Conservation (phyloP, 441 rosid species). For the Arabidopsis lyrata region DNA sequence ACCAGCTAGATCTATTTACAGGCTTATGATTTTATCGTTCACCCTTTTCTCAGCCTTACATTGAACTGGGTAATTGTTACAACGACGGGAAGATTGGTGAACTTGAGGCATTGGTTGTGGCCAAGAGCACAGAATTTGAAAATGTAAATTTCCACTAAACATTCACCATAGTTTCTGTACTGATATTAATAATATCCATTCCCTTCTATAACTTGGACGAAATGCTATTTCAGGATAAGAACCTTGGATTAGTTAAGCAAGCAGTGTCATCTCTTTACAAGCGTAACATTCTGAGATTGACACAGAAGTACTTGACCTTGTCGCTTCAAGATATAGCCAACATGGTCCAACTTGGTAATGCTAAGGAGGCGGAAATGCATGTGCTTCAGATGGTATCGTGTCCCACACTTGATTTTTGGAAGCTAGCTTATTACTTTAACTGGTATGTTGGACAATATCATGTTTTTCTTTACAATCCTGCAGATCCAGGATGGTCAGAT, state of each 20-base stretch:
- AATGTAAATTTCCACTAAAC: constrained; percentile 53
- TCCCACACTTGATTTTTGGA: constrained; percentile 8
- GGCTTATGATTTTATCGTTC: constrained; percentile 33
- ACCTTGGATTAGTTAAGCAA: constrained; percentile 95
- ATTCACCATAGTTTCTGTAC: constrained; percentile 25
- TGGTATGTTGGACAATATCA: neutral
- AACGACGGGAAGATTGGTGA: constrained; percentile 67
- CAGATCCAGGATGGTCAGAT: constrained; percentile 98
- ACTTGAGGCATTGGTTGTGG: constrained; percentile 62
- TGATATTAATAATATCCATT: constrained; percentile 20
- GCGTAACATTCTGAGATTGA: constrained; percentile 91
- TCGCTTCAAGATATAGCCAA: constrained; percentile 96
- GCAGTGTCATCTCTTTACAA: constrained; percentile 92
- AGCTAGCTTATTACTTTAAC: constrained; percentile 15
- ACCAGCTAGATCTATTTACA: constrained; percentile 10
- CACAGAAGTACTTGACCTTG: constrained; percentile 93
- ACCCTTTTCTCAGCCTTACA: constrained; percentile 63
- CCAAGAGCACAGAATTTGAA: constrained; percentile 66
- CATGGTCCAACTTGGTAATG: constrained; percentile 75
- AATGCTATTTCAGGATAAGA: constrained; percentile 72
- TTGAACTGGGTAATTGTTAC: constrained; percentile 76
- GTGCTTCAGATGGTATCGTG: constrained; percentile 93
- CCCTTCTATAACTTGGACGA: constrained; percentile 26
- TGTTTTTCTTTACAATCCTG: constrained; percentile 32
- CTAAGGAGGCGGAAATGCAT: constrained; percentile 99